Evolutionary conservation across 1,284 basidiomycete species (phyloP), one percentile per base, ranked within the genome.

Genomic region (Pterulicium gracile): DNA sequence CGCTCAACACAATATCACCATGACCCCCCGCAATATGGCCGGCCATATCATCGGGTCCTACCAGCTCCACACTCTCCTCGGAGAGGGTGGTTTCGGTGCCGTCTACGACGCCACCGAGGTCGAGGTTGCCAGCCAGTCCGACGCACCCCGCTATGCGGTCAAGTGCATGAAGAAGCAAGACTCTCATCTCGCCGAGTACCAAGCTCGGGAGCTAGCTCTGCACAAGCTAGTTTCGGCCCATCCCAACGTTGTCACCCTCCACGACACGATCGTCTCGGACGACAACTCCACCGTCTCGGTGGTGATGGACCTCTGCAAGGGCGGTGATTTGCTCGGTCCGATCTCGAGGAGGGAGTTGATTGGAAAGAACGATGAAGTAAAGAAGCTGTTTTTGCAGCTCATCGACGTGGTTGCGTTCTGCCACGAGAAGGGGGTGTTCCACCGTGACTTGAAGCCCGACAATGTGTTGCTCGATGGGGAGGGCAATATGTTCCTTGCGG

Each of bases 381-480:
- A 61, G 47, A 54, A 59, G 32, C 68, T 76, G 21, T 77, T 78
- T 54, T 50, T 74, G 22, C 70, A 78, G 56, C 73, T 83, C 50
- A 60, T 82, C 49, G 76, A 79, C 45, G 76, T 78, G 2, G 71
- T 83, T 34, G 67, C 75, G 34, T 72, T 75, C 56, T 65, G 61
- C 55, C 72, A 79, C 55, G 55, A 53, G 15, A 62, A 69, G 48
- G 77, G 78, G 51, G 73, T 84, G 55, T 81, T 70, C 57, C 82
- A 85, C 58, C 73, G 81, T 23, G 81, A 84, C 53, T 67, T 85
- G 49, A 85, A 84, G 57, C 81, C 81, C 1, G 81, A 81, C 55
- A 84, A 85, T 58, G 78, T 84, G 46, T 59, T 85, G 24, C 79
- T 75, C 22, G 51, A 56, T 19, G 52, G 43, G 20, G 77, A 79